Percentiles rank a stretch among this genome's conserved stretches.
Evolutionary conservation across 2,329 filamentous ascomycete genomes (phyloP).

Genomic region (Pyrenophora seminiperda): DNA sequence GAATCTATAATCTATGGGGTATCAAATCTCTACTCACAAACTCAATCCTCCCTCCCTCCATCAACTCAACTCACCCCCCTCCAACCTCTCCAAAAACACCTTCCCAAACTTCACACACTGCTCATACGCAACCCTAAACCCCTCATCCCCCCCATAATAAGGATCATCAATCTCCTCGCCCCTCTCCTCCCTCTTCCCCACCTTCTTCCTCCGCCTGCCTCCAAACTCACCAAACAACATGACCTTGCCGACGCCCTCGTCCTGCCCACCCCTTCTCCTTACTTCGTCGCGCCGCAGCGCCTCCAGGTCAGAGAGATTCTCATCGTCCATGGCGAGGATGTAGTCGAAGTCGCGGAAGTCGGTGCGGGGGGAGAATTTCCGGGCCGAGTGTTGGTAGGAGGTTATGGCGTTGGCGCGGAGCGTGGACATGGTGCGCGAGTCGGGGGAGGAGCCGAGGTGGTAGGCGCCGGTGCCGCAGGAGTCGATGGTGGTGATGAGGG

Average conservation of each 20-base stretch:
- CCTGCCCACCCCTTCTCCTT: slow-evolving; percentile 42
- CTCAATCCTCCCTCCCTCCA: neutral
- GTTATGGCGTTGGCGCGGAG: slow-evolving; percentile 75
- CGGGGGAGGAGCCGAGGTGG: slow-evolving; percentile 76
- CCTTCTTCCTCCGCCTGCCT: slow-evolving; percentile 48
- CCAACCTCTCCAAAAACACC: slow-evolving; percentile 72
- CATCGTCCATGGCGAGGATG: slow-evolving; percentile 90
- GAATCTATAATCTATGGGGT: slow-evolving; percentile 22
- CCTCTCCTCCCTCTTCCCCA: slow-evolving; percentile 26
- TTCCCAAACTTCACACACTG: slow-evolving; percentile 78
- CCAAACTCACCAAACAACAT: slow-evolving; percentile 88
- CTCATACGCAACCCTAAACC: slow-evolving; percentile 67
- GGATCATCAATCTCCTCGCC: slow-evolving; percentile 65
- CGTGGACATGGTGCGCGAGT: slow-evolving; percentile 81
- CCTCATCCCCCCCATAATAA: slow-evolving; percentile 69
- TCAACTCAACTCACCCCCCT: slow-evolving; percentile 43
- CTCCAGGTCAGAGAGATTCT: slow-evolving; percentile 75
- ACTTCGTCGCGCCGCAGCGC: slow-evolving; percentile 61
- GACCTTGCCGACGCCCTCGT: slow-evolving; percentile 58
- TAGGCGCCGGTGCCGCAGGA: slow-evolving; percentile 91
- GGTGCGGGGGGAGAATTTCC: slow-evolving; percentile 67
- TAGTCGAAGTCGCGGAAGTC: slow-evolving; percentile 92
- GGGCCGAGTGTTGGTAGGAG: slow-evolving; percentile 76
- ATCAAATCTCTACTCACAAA: slow-evolving; percentile 19
- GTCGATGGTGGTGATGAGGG: slow-evolving; percentile 72